phyloP scores from a whole-genome alignment of 495 filamentous ascomycete species.

The Jackrogersella multiformis region DNA sequence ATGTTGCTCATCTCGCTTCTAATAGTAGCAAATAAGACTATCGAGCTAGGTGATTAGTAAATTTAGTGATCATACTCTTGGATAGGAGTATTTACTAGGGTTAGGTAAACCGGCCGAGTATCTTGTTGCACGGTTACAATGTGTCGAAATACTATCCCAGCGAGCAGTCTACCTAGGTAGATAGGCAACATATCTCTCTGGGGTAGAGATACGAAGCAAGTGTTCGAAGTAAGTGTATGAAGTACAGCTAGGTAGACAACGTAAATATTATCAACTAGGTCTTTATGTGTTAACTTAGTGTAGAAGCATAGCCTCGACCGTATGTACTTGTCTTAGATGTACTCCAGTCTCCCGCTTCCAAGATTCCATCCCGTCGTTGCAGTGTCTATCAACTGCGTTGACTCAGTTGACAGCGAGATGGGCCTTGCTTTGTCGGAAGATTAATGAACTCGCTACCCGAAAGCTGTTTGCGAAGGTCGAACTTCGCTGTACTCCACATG shows the following conservation, averaged over 20 bases:
- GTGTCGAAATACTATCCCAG: neutral
- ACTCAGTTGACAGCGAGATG: constrained; percentile 9
- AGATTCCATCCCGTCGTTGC: constrained; percentile 26
- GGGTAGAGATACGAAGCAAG: neutral
- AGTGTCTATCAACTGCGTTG: constrained; percentile 14
- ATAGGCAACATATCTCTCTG: neutral
- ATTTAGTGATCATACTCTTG: constrained; percentile 10
- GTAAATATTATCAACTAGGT: neutral
- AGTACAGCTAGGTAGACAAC: neutral
- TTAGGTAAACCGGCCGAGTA: neutral
- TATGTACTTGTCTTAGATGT: neutral
- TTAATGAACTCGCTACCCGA: constrained; percentile 40
- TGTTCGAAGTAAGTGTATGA: neutral
- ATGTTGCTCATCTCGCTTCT: constrained; percentile 15
- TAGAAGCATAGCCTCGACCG: constrained; percentile 11
- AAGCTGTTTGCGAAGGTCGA: constrained; percentile 20
- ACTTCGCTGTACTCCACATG: constrained; percentile 38
- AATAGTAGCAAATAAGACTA: neutral
- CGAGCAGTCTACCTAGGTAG: neutral
- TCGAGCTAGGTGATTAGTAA: neutral
- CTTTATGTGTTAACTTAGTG: neutral
- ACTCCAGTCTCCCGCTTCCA: constrained; percentile 10
- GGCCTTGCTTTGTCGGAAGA: constrained; percentile 32
- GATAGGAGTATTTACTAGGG: neutral
- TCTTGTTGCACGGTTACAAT: neutral